A percentile compares a stretch with the other conserved stretches of the same genome.
These are phyloP conservation scores for Eucalyptus lansdowneana DNA, from an alignment of 345 rosid species.

Conservation along the genomic window DNA sequence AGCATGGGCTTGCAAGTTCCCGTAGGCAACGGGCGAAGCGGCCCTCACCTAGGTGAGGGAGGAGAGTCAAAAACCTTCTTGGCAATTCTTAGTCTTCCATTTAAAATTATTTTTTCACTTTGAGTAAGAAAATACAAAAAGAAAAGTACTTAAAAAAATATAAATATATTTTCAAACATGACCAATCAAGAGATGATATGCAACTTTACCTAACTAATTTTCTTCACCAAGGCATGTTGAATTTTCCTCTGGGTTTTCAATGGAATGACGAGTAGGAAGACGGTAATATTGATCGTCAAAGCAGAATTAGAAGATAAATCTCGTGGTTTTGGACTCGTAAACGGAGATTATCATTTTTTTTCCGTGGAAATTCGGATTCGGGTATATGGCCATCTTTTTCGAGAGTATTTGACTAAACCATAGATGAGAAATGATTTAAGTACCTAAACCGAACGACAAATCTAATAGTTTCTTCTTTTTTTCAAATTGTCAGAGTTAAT, in stretches of 20 bases:
- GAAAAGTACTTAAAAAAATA: background rate
- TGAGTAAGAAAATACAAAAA: background rate
- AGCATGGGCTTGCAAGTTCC: accelerated
- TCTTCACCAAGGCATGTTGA: background rate
- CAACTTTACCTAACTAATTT: background rate
- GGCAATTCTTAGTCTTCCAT: background rate
- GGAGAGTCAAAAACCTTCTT: background rate
- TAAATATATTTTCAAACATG: background rate
- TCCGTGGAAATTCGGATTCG: background rate
- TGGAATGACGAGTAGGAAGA: background rate
- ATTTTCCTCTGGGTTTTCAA: background rate
- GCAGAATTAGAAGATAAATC: background rate
- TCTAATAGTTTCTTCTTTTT: background rate
- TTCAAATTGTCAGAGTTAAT: background rate
- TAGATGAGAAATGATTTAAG: background rate
- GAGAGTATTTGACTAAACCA: background rate
- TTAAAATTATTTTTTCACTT: background rate
- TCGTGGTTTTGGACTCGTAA: background rate
- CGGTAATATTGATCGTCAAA: background rate
- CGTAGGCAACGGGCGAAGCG: too few relatives aligned
- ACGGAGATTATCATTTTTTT: background rate
- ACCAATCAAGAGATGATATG: background rate
- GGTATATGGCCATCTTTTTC: background rate
- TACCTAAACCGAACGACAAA: background rate
- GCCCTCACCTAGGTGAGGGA: too few relatives aligned